Conservation (phyloP, 2,329 filamentous ascomycete species). For the Cryphonectria parasitica region DNA sequence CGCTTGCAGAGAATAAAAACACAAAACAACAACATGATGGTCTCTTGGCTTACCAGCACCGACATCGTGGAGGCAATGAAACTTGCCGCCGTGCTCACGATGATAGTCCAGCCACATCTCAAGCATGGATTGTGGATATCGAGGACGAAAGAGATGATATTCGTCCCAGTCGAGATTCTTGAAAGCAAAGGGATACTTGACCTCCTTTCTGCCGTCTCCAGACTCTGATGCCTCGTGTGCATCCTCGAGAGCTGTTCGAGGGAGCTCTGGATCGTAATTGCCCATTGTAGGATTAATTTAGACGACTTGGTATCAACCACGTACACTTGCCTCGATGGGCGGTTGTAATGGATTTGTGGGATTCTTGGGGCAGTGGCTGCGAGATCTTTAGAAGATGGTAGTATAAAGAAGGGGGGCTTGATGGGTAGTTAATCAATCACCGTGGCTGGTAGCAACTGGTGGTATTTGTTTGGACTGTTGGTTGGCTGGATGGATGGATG, state of each 20-base stretch:
- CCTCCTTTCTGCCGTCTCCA: conserved; percentile 17
- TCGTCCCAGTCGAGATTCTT: conserved; percentile 32
- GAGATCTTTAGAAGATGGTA: background rate
- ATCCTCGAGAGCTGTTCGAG: conserved; percentile 18
- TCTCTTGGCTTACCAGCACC: conserved; percentile 25
- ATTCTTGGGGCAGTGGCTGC: background rate
- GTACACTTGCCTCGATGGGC: background rate
- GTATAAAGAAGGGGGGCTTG: background rate
- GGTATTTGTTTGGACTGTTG: background rate
- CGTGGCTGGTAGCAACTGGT: background rate
- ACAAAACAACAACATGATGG: background rate
- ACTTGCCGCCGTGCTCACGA: conserved; percentile 22
- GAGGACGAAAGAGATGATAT: conserved; percentile 31
- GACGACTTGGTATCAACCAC: background rate
- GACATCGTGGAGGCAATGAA: conserved; percentile 29
- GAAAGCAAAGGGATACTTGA: conserved; percentile 32
- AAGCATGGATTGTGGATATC: conserved; percentile 31
- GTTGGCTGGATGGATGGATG: background rate
- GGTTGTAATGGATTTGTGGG: background rate
- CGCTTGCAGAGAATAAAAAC: background rate
- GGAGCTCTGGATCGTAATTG: background rate
- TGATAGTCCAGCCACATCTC: conserved; percentile 30
- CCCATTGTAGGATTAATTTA: background rate
- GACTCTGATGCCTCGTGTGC: conserved; percentile 28
- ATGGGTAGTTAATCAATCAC: background rate